Base-by-base conservation (phyloP, 208 protist genomes). In the Wallacemonas rigidus region DNA sequence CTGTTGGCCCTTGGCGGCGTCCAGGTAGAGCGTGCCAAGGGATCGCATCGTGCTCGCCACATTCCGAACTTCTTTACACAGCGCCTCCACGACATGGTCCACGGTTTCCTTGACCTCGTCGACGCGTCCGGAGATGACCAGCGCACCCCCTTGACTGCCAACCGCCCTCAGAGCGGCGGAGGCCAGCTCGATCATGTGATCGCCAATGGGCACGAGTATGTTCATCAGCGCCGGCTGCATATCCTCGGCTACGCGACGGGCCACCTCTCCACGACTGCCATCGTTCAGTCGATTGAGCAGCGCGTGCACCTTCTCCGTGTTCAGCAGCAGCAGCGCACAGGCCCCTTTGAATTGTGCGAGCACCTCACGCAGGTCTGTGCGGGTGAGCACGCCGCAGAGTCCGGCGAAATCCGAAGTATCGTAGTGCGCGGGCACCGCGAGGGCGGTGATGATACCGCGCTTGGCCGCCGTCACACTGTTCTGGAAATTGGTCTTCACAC, bases 341-440 rank as follows among this genome's bases (percentile, higher is more conserved):
- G 80, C 72, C 70, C 87, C 91, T 72, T 96, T 96, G 40, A 94
- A 77, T 77, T 92, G 83, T 26, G 86, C 91, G 35, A 94, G 76
- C 15, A 82, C 76, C 81, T 94, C 87, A 1, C 82, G 79, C 44
- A 96, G 63, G 71, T 82, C 79, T 8, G 69, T 69, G 54, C 85
- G 50, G 9, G 74, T 67, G 50, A 93, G 57, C 36, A 79, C 70
- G 17, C 79, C 73, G 47, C 64, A 54, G 36, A 80, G 80, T 57
- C 72, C 58, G 35, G 63, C 58, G 36, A 77, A 67, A 14, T 87
- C 83, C 38, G 83, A 80, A 14, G 55, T 53, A 11, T 48, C 50
- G 65, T 89, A 77, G 71, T 84, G 69, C 12, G 71, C 70, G 3
- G 89, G 85, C 17, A 89, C 69, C n/a, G 76, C 62, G 39, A 94